A percentile compares a stretch with the other conserved stretches of the same genome.
Conservation (phyloP, 2,329 filamentous ascomycete genomes). For the Pestalotiopsis sp. region DNA sequence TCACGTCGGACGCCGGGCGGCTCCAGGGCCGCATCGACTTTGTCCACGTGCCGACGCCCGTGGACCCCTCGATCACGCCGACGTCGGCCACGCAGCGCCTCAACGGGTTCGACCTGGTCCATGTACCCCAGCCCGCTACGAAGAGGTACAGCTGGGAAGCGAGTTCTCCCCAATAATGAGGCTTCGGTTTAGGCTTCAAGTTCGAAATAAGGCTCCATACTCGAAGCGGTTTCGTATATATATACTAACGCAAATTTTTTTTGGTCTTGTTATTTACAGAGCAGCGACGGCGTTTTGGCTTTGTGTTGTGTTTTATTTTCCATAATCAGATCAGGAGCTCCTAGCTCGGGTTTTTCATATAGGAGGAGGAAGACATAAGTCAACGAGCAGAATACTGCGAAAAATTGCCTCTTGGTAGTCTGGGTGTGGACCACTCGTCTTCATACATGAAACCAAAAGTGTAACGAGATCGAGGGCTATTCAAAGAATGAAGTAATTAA, state of each 20-base stretch:
- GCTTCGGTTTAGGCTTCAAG: not conserved
- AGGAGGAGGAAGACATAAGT: too few species aligned
- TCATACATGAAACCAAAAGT: too few species aligned
- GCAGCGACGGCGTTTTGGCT: not conserved
- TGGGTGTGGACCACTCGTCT: too few species aligned
- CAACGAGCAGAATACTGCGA: too few species aligned
- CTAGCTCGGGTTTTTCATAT: too few species aligned
- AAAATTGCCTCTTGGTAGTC: too few species aligned
- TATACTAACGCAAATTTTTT: not conserved
- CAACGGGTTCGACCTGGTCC: slow-evolving; percentile 31
- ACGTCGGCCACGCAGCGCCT: slow-evolving; percentile 19
- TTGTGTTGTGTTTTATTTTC: not conserved
- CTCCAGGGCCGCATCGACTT: slow-evolving; percentile 6
- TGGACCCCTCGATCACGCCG: not conserved
- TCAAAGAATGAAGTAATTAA: too few species aligned
- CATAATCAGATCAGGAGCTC: too few species aligned
- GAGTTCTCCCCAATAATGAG: not conserved
- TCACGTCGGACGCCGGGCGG: not conserved
- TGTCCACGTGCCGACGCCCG: slow-evolving; percentile 11
- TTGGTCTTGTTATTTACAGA: not conserved
- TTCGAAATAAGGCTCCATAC: not conserved
- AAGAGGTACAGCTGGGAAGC: slow-evolving; percentile 35
- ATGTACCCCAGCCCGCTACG: slow-evolving; percentile 33
- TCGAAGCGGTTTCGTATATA: not conserved
- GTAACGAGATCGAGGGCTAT: too few species aligned